Conservation (phyloP, 495 filamentous ascomycete genomes). For the Lasiosphaeria hispida region DNA sequence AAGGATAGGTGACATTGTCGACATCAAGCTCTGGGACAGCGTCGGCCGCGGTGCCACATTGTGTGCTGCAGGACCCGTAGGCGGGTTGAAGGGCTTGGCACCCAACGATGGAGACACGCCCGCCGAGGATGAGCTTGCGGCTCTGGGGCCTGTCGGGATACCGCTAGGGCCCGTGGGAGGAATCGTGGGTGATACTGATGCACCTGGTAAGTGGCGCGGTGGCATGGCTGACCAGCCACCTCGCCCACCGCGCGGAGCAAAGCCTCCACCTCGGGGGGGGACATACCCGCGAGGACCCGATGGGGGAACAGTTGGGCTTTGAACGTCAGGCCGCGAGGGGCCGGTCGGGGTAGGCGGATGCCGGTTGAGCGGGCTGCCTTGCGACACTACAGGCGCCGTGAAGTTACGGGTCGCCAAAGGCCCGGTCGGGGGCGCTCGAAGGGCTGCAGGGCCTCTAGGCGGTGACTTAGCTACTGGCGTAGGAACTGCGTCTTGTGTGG, state of each 20-base stretch:
- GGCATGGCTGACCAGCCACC: constrained; percentile 37
- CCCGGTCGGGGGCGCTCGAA: constrained; percentile 46
- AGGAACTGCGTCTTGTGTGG: constrained; percentile 25
- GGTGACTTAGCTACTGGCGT: constrained; percentile 34
- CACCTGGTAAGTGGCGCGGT: constrained; percentile 32
- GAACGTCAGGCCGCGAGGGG: constrained; percentile 33
- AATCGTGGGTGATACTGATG: constrained; percentile 33
- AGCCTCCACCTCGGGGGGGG: constrained; percentile 34
- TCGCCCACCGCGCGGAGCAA: constrained; percentile 38
- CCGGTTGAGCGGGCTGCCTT: constrained; percentile 30
- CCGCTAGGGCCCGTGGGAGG: constrained; percentile 29
- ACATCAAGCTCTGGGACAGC: constrained; percentile 40
- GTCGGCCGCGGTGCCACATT: constrained; percentile 29
- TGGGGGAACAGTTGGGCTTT: constrained; percentile 40
- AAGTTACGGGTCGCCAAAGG: constrained; percentile 41
- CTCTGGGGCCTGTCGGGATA: constrained; percentile 48
- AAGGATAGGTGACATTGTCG: constrained; percentile 40
- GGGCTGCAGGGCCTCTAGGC: constrained; percentile 46
- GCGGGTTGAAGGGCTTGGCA: constrained; percentile 49
- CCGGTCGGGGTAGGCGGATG: constrained; percentile 30
- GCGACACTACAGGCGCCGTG: constrained; percentile 32
- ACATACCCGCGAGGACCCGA: constrained; percentile 49
- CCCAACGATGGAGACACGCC: constrained; percentile 24
- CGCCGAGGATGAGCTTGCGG: constrained; percentile 3
- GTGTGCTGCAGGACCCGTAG: constrained; percentile 45